Evolutionary conservation across 768 basidiomycete genomes (phyloP), one percentile per base, ranked within the genome.

Genomic region (Coprinopsis cinerea): DNA sequence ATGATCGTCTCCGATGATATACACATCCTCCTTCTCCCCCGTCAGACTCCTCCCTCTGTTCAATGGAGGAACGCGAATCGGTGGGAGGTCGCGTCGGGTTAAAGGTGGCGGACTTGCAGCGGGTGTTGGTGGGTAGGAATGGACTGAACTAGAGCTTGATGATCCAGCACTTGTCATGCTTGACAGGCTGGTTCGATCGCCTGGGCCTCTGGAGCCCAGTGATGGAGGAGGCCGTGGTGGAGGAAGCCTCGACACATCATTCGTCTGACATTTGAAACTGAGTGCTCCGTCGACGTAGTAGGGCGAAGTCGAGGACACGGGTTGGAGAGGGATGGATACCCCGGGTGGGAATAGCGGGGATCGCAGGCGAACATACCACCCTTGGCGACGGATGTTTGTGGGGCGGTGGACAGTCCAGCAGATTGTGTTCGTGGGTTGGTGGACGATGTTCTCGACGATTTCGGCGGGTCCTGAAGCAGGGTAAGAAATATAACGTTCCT

Each of bases 351-450:
- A 90, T 3, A 72, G 57, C 0, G 89, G 88, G 1, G 85, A 69
- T 28, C 85, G 78, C 22, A 92, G 67, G 35, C 84, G 84, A 52
- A 92, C 81, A 64, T 91, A 92, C 89, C 89, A 92, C 39, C 89
- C 89, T 24, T 84, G 79, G 2, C 51, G 51, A 1, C 51, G 51
- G 18, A 45, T 52, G 20, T 44, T 52, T 50, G 81, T 79, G 1
- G 89, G 89, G 4, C 82, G 78, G 61, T 90, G 89, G 23, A 90
- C 79, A 9, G 78, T 78, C 89, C 89, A 92, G 48, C 77, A 74
- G 1, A 88, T 62, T 0, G 75, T 74, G 20, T 76, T 79, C 3
- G 77, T 81, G n/a, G 78, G 73, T 34, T 84, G 85, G 50, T 90
- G 84, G 85, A 52, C 28, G 26, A 52, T 24, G 23, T 52, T 35